Evolutionary conservation across 805 yeast genomes (phyloP), one percentile per base, ranked within the genome.

Genomic region (Tetrapisispora phaffii): DNA sequence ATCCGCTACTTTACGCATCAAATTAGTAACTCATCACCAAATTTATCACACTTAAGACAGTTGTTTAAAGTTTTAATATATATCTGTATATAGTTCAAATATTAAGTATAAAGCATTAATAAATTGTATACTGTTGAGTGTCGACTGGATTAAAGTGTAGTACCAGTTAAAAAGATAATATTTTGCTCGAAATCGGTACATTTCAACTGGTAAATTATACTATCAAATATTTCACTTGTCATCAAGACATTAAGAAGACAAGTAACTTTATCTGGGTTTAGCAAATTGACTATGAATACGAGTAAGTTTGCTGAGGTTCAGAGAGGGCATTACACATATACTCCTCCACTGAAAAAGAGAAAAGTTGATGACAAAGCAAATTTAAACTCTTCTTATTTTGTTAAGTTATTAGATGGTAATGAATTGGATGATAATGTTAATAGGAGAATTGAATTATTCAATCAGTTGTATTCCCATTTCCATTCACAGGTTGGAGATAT

Each of bases 401-500:
- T 70, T 7, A 56, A 61, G 39, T 56, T 75, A 7, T 47, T 74
- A 33, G 66, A 67, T 16, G 78, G 77, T 1, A 49, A 61, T 15
- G 80, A 76, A 52, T 63, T 73, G 1, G 45, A 51, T 4, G 62
- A 57, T 1, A 64, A 68, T 44, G 63, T 67, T 21, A 45, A 58
- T 19, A 52, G 62, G 31, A 54, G 80, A 48, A 70, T 74, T 69
- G 60, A 65, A 29, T 50, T 72, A 34, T 75, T 67, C 50, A 53
- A 63, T 32, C 62, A 62, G 41, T 44, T 63, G 22, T 60, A 60
- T 41, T 53, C 59, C 4, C 60, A 60, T 38, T 63, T 62, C 46
- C 65, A 63, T 38, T 39, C 44, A 10, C 57, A 57, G 31, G 65
- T 63, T 7, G 58, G 52, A 24, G 47, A 47, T 36, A 52, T 69